Base-by-base conservation (phyloP, 495 filamentous ascomycete species). In the Bacidia rubella region DNA sequence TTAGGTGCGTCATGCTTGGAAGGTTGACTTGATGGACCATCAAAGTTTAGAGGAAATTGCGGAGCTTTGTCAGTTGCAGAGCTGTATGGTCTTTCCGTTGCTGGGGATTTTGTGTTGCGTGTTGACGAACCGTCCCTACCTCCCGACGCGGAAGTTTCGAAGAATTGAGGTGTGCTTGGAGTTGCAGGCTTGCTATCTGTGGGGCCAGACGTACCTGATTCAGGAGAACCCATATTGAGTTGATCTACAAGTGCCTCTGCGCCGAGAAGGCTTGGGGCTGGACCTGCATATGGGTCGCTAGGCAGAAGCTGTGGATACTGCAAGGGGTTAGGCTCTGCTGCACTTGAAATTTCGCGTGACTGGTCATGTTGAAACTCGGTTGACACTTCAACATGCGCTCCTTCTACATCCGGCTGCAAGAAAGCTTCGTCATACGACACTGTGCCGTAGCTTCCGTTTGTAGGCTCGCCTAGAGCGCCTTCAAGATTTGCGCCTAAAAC, bases 231-330 rank as follows among this genome's bases (percentile, higher is more conserved):
- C 79, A 85, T 83, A 57, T 84, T 75, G 49, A 86, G 66, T 57
- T 80, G 74, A 55, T 77, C 72, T 55, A 87, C 78, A 54, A 84
- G 65, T 11, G 77, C 81, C 65, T 85, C 82, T 49, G 82, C 74
- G 38, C 81, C 82, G 55, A 79, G 72, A 29, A 85, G 67, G 63
- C 81, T 85, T 29, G 78, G 64, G 46, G 74, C 74, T 43, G 68
- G 68, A 53, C 65, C 66, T 50, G 63, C 38, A 7, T 20, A 44
- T 11, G 49, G 35, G 10, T 24, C 21, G 42, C 26, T 41, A 15
- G 47, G 11, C 29, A 44, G 43, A 41, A 43, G 41, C 23, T 52
- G 47, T 9, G 60, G 54, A 47, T 55, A 54, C 47, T 56, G 57
- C 21, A 52, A 25, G 41, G 41, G 15, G 23, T 42, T 54, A 26